These are phyloP conservation scores for Panellus pusillus DNA, from an alignment of 768 basidiomycete species.

Conservation along the genomic window DNA sequence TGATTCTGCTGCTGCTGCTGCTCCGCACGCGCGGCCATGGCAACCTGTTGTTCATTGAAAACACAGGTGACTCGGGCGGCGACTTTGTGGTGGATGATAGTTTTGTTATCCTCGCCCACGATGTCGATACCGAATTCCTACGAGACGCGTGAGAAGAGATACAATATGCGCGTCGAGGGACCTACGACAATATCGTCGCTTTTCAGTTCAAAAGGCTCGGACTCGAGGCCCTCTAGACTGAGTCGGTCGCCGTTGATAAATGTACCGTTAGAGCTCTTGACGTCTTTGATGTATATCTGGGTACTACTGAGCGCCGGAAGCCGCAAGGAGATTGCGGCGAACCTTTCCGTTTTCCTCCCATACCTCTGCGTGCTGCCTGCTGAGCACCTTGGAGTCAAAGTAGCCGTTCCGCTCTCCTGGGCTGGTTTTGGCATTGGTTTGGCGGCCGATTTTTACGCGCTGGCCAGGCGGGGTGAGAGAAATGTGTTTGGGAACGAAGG, in stretches of 20 bases:
- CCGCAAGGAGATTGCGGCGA: constrained; percentile 19
- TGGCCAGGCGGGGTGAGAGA: constrained; percentile 58
- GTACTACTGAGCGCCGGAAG: constrained; percentile 15
- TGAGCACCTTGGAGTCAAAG: constrained; percentile 94
- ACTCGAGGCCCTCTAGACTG: constrained; percentile 85
- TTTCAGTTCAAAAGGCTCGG: constrained; percentile 91
- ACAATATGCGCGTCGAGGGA: neutral
- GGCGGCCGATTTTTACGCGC: constrained; percentile 89
- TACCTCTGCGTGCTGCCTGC: constrained; percentile 96
- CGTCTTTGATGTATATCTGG: constrained; percentile 97
- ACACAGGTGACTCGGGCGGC: constrained; percentile 92
- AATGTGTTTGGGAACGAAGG: constrained; percentile 93
- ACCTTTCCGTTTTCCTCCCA: constrained; percentile 94
- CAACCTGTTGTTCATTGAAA: constrained; percentile 82
- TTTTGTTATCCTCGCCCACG: constrained; percentile 96
- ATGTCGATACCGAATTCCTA: constrained; percentile 99
- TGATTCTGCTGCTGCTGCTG: constrained; percentile 66
- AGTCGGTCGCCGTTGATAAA: constrained; percentile 97
- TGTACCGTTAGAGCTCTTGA: constrained; percentile 97
- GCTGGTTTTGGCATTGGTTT: constrained; percentile 93
- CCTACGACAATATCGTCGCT: constrained; percentile 94
- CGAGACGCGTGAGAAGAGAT: constrained; percentile 10
- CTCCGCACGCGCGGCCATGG: constrained; percentile 68
- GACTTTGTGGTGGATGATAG: constrained; percentile 97
- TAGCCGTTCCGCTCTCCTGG: constrained; percentile 93